These are phyloP conservation scores for Staphylotrichum tortipilum DNA, from an alignment of 495 filamentous ascomycete genomes.

Conservation along the genomic window DNA sequence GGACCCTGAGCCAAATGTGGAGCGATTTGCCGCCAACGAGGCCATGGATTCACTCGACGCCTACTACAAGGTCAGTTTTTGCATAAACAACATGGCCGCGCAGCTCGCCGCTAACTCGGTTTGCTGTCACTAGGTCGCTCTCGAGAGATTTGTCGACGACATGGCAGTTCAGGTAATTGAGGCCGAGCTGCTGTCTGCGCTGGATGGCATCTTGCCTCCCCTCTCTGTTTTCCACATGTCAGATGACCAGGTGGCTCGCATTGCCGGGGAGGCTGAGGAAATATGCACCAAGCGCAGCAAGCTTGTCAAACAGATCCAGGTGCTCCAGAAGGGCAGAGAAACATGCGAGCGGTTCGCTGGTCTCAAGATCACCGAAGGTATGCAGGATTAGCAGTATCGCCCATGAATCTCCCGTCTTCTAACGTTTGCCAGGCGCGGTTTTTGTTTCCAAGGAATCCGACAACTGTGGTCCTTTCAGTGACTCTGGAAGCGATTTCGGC, in stretches of 20 bases:
- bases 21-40: conserved; percentile 37
- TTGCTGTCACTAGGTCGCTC: conserved; percentile 43
- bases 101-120: too few relatives aligned
- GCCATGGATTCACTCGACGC: conserved; percentile 42
- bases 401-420: not conserved
- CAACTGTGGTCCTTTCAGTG: too few relatives aligned
- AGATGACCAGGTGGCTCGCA: conserved; percentile 31
- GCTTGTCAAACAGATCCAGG: conserved; percentile 41
- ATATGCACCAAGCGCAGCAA: conserved; percentile 39
- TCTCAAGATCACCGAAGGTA: conserved; percentile 12
- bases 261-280: conserved; percentile 50
- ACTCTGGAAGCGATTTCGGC: too few relatives aligned
- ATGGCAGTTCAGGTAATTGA: conserved; percentile 52
- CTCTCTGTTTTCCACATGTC: conserved; percentile 38
- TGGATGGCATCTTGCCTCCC: conserved; percentile 37
- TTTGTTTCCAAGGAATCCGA: not conserved
- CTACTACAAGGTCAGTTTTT: conserved; percentile 39
- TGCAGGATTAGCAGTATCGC: not conserved
- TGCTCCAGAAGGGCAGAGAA: conserved; percentile 41
- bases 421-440: not conserved
- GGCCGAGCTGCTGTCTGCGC: conserved; percentile 42
- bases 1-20: conserved; percentile 27
- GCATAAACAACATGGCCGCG: too few relatives aligned
- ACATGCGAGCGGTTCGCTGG: conserved; percentile 41
- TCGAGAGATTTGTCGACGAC: conserved; percentile 56